phyloP scores from a whole-genome alignment of 192 early-diverging fungal genomes.

The Backusella parvicylindrica region DNA sequence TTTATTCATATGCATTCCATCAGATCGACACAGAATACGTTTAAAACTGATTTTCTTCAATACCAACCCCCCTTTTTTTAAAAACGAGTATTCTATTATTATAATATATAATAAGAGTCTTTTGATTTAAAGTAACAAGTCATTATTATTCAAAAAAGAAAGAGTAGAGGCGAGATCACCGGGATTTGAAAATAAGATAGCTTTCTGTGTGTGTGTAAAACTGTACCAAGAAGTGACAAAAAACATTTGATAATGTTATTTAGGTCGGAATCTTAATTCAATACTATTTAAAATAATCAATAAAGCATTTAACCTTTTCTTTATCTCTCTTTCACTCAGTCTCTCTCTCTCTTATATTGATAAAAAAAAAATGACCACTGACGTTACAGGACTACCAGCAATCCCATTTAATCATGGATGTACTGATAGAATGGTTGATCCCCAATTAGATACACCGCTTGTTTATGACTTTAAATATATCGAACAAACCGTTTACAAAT shows the following conservation, averaged over 20 bases:
- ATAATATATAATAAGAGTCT: not conserved
- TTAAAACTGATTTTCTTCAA: not conserved
- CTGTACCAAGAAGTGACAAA: not conserved
- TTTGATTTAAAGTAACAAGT: not conserved
- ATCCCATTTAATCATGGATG: slow-evolving; percentile 13
- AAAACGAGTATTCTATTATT: not conserved
- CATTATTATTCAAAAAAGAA: not conserved
- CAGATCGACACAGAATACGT: not conserved
- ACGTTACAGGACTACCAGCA: not conserved
- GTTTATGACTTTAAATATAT: slow-evolving; percentile 34
- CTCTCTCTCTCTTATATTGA: not conserved
- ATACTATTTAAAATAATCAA: not conserved
- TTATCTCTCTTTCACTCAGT: not conserved
- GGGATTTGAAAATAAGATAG: not conserved
- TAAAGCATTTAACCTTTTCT: not conserved
- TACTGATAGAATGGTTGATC: slow-evolving; percentile 16
- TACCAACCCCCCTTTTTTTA: not conserved
- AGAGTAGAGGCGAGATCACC: not conserved
- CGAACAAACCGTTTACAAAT: slow-evolving; percentile 31
- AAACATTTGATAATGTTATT: not conserved
- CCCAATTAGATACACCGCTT: slow-evolving; percentile 8
- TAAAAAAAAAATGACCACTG: not conserved
- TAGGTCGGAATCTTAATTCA: not conserved
- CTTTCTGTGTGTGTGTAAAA: not conserved
- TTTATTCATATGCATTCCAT: not conserved